Evolutionary conservation across 2,329 filamentous ascomycete genomes (phyloP).

Genomic region (Bipolaris bicolor): DNA sequence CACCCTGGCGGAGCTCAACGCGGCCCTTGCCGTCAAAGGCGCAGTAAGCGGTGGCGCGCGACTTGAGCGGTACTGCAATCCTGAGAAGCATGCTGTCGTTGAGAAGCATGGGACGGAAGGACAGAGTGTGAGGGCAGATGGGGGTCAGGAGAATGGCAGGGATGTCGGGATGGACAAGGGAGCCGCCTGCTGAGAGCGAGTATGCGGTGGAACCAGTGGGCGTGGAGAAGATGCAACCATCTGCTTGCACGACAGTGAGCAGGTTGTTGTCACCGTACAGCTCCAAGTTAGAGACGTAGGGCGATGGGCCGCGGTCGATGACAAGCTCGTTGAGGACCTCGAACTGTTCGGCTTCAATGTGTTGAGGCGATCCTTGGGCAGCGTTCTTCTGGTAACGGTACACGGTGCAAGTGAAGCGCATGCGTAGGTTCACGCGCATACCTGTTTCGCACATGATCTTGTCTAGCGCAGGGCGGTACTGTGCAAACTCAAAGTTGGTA

Average conservation of each 20-base stretch:
- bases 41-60: conserved; percentile 92
- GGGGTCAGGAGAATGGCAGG: conserved; percentile 95
- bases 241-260: conserved; percentile 92
- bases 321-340: conserved; percentile 98
- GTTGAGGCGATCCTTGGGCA: conserved; percentile 62
- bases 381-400: conserved; percentile 67
- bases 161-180: conserved; percentile 94
- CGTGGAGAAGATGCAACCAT: conserved; percentile 97
- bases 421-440: conserved; percentile 96
- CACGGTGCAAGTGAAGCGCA: conserved; percentile 98
- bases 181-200: conserved; percentile 92
- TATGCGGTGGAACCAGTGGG: conserved; percentile 92
- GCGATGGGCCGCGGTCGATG: conserved; percentile 94
- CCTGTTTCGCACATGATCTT: conserved; percentile 91
- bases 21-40: conserved; percentile 97
- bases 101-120: conserved; percentile 96
- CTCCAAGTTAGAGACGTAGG: conserved; percentile 96
- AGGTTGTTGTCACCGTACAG: conserved; percentile 95
- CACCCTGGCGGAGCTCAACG: conserved; percentile 88
- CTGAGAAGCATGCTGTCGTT: conserved; percentile 93
- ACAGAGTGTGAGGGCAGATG: conserved; percentile 95
- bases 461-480: conserved; percentile 85
- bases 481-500: conserved; percentile 84
- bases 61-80: conserved; percentile 82
- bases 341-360: conserved; percentile 90